Base-by-base conservation (phyloP, 257 asterid species). In the Voacanga thouarsii region DNA sequence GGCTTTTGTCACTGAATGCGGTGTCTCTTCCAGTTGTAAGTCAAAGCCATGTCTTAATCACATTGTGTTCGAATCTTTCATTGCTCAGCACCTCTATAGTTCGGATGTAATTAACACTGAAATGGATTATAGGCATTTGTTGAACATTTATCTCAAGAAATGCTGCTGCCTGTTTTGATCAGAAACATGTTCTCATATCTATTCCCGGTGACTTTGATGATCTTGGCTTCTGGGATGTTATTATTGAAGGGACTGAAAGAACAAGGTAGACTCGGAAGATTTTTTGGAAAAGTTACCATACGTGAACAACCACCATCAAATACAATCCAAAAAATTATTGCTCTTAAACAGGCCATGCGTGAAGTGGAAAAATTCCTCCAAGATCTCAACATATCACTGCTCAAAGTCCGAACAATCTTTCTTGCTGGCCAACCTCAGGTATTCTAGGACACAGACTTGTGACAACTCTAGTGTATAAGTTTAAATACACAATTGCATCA, bases 341-440 rank as follows among this genome's bases (percentile, higher is more conserved):
- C 98, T 63, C 82, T 96, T 28, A 96, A 96, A 82, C 97, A 89
- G 80, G 99, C 99, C 81, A 87, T 96, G 88, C 93, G 90, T 45
- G 99, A 96, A 76, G 86, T 96, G 15, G 99, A 96, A 82, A 96
- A 81, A 79, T 88, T 77, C 80, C 87, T 96, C 80, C 99, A 96
- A 90, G 86, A 89, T 77, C 85, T 92, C 80, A 96, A 96, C 59
- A 89, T 96, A 33, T 85, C 90, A 14, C 88, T 96, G 81, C 98
- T 96, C 28, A 96, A 92, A 82, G 81, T 93, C 43, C 97, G 98
- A 28, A 87, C 98, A 0, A 84, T 96, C 80, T 23, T 93, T 82
- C 94, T 96, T 51, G 96, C 98, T 0, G 99, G 98, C 15, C 90
- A 96, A 68, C 95, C 99, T 83, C 98, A 91, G 97, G 98, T 94